Evolutionary conservation across 2,329 filamentous ascomycete species (phyloP), one percentile per base, ranked within the genome.

Genomic region (Aschersonia sp.): DNA sequence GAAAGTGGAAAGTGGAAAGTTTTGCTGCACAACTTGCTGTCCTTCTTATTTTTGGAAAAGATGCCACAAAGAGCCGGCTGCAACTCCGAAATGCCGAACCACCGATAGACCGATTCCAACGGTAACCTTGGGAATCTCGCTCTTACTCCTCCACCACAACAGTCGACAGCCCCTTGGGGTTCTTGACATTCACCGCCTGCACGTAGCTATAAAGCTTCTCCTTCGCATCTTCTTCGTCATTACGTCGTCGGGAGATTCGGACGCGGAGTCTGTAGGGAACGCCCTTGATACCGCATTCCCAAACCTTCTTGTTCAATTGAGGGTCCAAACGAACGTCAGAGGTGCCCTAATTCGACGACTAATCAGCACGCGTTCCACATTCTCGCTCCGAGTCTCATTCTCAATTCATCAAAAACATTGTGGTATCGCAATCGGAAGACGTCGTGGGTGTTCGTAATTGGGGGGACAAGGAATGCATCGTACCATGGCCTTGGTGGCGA

Each of bases 261-360:
- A 98, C 83, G 66, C 92, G 91, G 63, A 98, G 80, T 73, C 94
- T 85, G 85, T 84, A 97, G 61, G 91, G 88, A 60, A 96, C 89
- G 66, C 92, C 94, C 86, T 97, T 98, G 79, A 98, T 83, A 72
- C 92, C 92, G 67, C 84, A 78, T 77, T 98, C 92, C 92, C 92
- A 98, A 71, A 98, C 91, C 82, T 98, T 97, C 87, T 98, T 98
- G 85, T 98, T 98, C 67, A 98, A 77, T 77, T 92, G 85, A 66
- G 92, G 92, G 81, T 98, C 92, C 68, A 98, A 75, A 64, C 92
- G 92, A 75, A 98, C 92, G 70, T 98, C 92, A 65, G 79, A 74
- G 74, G 92, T 98, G 69, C 91, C 91, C 92, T 98, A 61, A 12
- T 51, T 47, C 31, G 30, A 48, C 57, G 9, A 31, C 7, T 44